These are phyloP conservation scores for Withania somnifera DNA, from an alignment of 305 asterid genomes.

Conservation along the genomic window DNA sequence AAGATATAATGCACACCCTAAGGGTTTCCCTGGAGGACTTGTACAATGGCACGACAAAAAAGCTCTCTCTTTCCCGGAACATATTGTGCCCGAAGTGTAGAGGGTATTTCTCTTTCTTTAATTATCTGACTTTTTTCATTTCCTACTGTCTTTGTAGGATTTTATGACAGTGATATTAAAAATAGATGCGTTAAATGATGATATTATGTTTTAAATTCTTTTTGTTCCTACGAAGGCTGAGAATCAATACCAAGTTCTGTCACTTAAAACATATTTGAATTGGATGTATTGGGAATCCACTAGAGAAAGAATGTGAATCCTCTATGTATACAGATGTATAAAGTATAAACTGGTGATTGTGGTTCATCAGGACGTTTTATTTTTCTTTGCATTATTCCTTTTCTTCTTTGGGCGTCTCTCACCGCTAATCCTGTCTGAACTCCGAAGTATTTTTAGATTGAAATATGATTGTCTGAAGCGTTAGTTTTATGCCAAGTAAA, in stretches of 20 bases:
- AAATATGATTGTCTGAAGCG: not conserved
- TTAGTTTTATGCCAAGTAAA: too few species aligned
- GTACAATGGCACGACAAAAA: conserved; percentile 23
- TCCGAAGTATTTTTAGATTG: not conserved
- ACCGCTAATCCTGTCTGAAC: not conserved
- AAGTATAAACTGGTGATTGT: not conserved
- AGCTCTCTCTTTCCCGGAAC: conserved; percentile 21
- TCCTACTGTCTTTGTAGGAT: not conserved
- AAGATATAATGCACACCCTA: conserved; percentile 15
- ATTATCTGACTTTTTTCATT: not conserved
- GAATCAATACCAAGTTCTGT: not conserved
- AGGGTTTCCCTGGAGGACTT: conserved; percentile 23
- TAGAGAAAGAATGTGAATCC: not conserved
- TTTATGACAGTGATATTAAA: not conserved
- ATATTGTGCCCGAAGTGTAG: conserved; percentile 24
- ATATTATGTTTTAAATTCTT: not conserved
- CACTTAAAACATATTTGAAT: not conserved
- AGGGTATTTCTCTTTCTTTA: conserved; percentile 10
- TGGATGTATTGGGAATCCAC: not conserved
- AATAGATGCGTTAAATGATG: not conserved
- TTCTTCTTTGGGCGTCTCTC: not conserved
- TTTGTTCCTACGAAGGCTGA: not conserved
- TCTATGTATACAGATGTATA: not conserved
- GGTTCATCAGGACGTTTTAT: not conserved
- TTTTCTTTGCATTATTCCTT: not conserved